A percentile compares a stretch with the other conserved stretches of the same genome.
Evolutionary conservation across 208 protist species (phyloP).

Genomic region (Trypanosoma rangeli): DNA sequence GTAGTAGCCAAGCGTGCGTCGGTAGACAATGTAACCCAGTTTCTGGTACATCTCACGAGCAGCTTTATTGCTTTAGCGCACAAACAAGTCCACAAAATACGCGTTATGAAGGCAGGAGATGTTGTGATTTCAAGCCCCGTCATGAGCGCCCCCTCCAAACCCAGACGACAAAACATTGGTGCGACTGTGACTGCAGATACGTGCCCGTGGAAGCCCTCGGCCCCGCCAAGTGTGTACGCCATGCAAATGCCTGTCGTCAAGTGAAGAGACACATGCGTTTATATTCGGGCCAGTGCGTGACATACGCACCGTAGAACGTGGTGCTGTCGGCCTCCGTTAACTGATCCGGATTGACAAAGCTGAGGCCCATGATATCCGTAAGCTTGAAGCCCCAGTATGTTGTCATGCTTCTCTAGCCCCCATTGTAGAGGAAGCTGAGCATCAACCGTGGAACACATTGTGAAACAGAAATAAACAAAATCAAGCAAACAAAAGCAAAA

Average conservation of each 20-base stretch:
- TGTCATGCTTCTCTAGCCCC: conserved; percentile 80
- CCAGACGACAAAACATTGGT: conserved; percentile 96
- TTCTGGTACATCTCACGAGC: too few relatives aligned
- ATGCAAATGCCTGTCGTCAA: conserved; percentile 89
- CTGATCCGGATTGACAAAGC: conserved; percentile 97
- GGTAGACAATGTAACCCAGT: too few relatives aligned
- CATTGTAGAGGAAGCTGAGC: neutral
- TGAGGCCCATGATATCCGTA: conserved; percentile 95
- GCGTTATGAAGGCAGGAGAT: too few relatives aligned
- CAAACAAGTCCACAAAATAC: too few relatives aligned
- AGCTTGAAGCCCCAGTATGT: conserved; percentile 90
- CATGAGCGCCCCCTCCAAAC: conserved; percentile 95
- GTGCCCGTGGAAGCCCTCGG: conserved; percentile 98
- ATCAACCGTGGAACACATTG: neutral
- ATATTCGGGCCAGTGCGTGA: conserved; percentile 97
- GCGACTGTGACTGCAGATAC: conserved; percentile 92
- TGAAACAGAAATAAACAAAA: too few relatives aligned
- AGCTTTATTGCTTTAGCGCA: too few relatives aligned
- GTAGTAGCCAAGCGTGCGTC: too few relatives aligned
- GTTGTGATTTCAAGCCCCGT: conserved; percentile 7
- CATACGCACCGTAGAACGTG: conserved; percentile 98
- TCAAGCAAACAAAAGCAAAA: too few relatives aligned
- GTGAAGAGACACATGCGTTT: conserved; percentile 90
- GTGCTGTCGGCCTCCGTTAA: conserved; percentile 98
- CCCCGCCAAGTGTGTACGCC: conserved; percentile 98